Percentiles rank a stretch among this genome's conserved stretches.
Evolutionary conservation across 495 filamentous ascomycete genomes (phyloP).

Genomic region (Jackrogersella minutella): DNA sequence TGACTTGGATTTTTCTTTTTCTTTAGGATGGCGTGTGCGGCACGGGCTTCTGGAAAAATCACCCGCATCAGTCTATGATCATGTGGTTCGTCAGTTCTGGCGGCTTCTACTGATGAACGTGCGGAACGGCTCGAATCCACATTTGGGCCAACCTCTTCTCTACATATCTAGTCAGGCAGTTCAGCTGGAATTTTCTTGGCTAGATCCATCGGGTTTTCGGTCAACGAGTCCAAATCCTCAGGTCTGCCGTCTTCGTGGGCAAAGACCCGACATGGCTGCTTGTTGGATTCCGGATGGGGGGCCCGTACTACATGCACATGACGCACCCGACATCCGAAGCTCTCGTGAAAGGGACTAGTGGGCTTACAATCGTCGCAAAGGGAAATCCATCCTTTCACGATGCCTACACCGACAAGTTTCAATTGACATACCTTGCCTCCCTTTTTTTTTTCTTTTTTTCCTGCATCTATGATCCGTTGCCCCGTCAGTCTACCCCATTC

Average conservation of each 20-base stretch:
- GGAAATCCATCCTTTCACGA: constrained; percentile 28
- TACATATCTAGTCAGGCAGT: constrained; percentile 4
- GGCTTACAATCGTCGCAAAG: constrained; percentile 20
- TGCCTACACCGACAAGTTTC: constrained; percentile 42
- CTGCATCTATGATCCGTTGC: constrained; percentile 30
- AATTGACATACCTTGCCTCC: constrained; percentile 31
- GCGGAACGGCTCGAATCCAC: constrained; percentile 40
- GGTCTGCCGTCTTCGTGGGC: constrained; percentile 8
- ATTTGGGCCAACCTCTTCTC: constrained; percentile 3
- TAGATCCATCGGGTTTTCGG: constrained; percentile 31
- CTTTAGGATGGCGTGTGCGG: constrained; percentile 12
- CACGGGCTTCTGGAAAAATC: constrained; percentile 40
- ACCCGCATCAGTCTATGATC: constrained; percentile 40
- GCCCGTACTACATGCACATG: constrained; percentile 31
- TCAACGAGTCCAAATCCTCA: constrained; percentile 29
- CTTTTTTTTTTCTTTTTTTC: constrained; percentile 14
- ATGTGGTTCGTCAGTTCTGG: constrained; percentile 34
- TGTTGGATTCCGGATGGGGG: constrained; percentile 30
- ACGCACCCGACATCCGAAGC: constrained; percentile 18
- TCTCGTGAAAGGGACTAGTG: constrained; percentile 34
- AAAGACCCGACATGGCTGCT: constrained; percentile 13
- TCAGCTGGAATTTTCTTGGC: constrained; percentile 24
- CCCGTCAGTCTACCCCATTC: constrained; percentile 19
- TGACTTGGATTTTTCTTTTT: constrained; percentile 20
- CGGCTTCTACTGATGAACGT: constrained; percentile 15